phyloP scores from a whole-genome alignment of 495 filamentous ascomycete species.

The Hypoxylon subgilvum region DNA sequence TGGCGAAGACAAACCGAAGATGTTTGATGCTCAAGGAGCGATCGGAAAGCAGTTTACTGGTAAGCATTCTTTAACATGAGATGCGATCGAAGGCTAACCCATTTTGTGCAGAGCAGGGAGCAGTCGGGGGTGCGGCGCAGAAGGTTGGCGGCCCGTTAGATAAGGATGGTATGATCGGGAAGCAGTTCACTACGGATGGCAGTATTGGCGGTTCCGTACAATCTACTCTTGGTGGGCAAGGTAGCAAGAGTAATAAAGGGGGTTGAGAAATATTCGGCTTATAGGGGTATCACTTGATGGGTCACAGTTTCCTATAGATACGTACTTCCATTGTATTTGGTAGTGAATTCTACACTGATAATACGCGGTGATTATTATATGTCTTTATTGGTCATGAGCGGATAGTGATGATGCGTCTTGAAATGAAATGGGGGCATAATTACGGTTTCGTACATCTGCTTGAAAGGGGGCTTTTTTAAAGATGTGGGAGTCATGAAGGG shows the following conservation, averaged over 20 bases:
- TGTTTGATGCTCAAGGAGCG: conserved; percentile 43
- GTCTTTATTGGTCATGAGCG: no score
- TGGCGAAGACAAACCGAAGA: conserved; percentile 40
- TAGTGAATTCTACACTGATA: no score
- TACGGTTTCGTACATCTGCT: no score
- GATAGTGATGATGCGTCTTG: no score
- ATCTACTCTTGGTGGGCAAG: conserved; percentile 49
- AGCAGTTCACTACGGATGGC: conserved; percentile 51
- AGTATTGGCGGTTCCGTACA: conserved; percentile 52
- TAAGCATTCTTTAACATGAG: conserved; percentile 10
- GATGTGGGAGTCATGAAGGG: no score
- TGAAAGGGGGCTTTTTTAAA: no score
- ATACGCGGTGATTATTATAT: no score
- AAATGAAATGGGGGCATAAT: no score
- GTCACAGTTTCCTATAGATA: no score
- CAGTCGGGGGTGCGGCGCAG: conserved; percentile 52
- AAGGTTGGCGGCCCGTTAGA: conserved; percentile 57
- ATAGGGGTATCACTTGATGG: no score
- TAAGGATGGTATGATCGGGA: conserved; percentile 51
- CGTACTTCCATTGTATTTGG: no score
- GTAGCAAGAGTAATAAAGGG: conserved; percentile 40
- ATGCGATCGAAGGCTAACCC: conserved; percentile 5
- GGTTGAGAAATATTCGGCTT: background rate
- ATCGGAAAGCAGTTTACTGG: conserved; percentile 48
- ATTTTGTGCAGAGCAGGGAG: conserved; percentile 46